Base-by-base conservation (phyloP, 2,329 filamentous ascomycete genomes). In the Daldinia sp. region DNA sequence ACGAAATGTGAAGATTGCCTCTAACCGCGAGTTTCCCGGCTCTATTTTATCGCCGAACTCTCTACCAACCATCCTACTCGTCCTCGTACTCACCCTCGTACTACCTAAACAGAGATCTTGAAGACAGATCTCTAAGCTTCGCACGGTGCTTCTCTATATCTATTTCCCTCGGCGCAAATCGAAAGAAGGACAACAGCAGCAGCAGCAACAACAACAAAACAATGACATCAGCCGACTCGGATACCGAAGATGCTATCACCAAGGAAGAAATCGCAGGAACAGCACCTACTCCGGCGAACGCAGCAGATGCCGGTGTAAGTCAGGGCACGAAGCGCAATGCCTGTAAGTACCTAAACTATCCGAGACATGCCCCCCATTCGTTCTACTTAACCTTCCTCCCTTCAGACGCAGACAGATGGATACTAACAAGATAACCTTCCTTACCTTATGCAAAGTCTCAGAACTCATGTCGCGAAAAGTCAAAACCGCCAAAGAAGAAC, bases 391-490 rank as follows among this genome's bases (percentile, higher is more conserved):
- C 33, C 33, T 35, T 2, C 18, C 26, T 39, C 39, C 23, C 15
- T 20, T 15, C 28, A 59, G 23, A 56, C 37, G n/a, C 18, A 56
- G 33, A 13, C 20, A 35, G 6, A 2, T 35, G 10, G 6, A 35
- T 35, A 35, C 33, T 9, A 9, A 2, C 7, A 35, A 35, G 6
- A 10, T 63, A 20, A 63, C 30, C 39, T 10, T 33, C 5, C n/a
- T 23, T 65, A 9, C 33, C 6, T 35, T 2, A 35, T 9, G 10
- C 7, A 42, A 70, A 76, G 70, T 90, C 76, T 77, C 85, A 57
- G 84, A 88, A 68, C 81, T 90, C 62, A 88, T 90, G 80, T 79
- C 83, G 1, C 80, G 82, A 13, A 86, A 84, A 73, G 74, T 78
- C 51, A 86, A 85, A 73, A 77, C 58, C 2, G 68, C 59, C 4